phyloP scores from a whole-genome alignment of 2,329 filamentous ascomycete genomes.

The Colletotrichum caudatum region DNA sequence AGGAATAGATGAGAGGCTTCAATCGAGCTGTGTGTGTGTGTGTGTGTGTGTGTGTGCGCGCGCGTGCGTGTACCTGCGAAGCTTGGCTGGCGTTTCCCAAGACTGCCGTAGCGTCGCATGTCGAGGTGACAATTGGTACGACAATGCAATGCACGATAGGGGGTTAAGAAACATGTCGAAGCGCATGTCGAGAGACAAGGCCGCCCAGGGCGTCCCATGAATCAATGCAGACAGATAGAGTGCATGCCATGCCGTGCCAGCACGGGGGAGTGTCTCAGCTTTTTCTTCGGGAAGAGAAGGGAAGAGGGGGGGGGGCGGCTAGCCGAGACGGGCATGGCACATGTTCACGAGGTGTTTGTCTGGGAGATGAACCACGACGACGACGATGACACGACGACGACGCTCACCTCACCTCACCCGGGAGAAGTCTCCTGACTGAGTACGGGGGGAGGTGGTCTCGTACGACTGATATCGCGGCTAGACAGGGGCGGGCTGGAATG shows the following conservation, averaged over 20 bases:
- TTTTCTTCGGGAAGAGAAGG: neutral
- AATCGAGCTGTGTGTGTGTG: neutral
- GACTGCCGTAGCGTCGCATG: neutral
- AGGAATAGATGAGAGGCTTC: slow-evolving; percentile 5
- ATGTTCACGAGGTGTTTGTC: slow-evolving; percentile 13
- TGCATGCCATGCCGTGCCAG: slow-evolving; percentile 15
- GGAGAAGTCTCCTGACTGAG: neutral
- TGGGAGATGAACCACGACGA: neutral
- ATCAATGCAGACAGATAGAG: neutral
- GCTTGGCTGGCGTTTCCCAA: neutral
- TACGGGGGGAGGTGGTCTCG: neutral
- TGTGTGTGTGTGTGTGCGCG: neutral
- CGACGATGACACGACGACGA: neutral
- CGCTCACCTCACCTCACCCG: slow-evolving; percentile 12
- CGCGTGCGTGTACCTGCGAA: neutral
- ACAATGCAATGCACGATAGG: neutral
- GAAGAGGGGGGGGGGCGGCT: slow-evolving; percentile 1
- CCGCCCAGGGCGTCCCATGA: slow-evolving; percentile 15
- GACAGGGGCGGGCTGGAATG: slow-evolving; percentile 11
- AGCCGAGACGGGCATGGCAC: slow-evolving; percentile 22
- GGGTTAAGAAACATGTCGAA: neutral
- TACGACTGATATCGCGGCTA: slow-evolving; percentile 1
- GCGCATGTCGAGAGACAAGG: neutral
- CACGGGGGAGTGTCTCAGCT: slow-evolving; percentile 23
- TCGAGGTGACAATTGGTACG: neutral